Evolutionary conservation across 441 rosid genomes (phyloP).

Genomic region (Raphanus hybrid): DNA sequence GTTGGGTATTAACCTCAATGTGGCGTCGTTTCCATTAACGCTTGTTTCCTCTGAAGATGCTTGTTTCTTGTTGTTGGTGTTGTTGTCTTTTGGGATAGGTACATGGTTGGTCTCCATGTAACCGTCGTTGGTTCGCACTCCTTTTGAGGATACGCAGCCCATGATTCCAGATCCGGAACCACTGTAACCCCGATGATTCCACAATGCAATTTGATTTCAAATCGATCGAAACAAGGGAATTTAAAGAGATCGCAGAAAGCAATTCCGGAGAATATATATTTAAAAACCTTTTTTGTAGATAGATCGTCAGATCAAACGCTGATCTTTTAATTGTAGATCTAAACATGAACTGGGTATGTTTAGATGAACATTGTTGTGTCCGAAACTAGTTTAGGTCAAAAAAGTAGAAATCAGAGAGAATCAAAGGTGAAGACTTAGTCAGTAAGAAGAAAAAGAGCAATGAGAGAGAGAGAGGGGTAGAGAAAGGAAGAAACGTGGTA

Average conservation of each 20-base stretch:
- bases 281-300: no score
- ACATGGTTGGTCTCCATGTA: conserved; percentile 43
- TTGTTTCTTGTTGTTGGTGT: conserved; percentile 51
- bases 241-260: not conserved
- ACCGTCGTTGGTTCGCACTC: conserved; percentile 54
- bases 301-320: not conserved
- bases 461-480: not conserved
- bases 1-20: conserved; percentile 55
- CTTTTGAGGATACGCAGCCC: conserved; percentile 85
- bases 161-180: not conserved
- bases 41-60: conserved; percentile 45
- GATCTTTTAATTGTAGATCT: not conserved
- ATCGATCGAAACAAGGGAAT: not conserved
- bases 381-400: conserved; percentile 6
- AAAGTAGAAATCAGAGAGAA: not conserved
- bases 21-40: conserved; percentile 54
- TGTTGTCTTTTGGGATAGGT: conserved; percentile 36
- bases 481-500: not conserved
- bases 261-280: no score
- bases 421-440: not conserved
- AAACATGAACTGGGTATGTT: not conserved
- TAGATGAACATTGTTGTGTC: conserved; percentile 10
- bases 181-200: not conserved
- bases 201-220: not conserved
- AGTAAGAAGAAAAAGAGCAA: not conserved